These are phyloP conservation scores for Rhodomyrtus tomentosa DNA, from an alignment of 345 rosid species.

Conservation along the genomic window DNA sequence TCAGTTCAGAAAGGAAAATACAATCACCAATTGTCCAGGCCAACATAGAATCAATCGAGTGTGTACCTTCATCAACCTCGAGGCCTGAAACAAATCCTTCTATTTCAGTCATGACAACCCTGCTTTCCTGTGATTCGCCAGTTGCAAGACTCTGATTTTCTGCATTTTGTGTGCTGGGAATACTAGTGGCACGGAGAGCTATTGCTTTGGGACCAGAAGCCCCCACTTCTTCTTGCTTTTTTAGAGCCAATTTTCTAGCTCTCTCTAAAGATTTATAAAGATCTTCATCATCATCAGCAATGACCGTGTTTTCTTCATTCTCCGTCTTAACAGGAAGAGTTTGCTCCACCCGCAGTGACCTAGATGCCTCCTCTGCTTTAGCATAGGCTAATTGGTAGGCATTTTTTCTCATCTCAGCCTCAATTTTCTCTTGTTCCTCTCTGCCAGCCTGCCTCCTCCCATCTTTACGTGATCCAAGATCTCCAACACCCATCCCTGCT, in stretches of 20 bases:
- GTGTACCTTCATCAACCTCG: constrained; percentile 64
- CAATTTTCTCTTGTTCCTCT: constrained; percentile 68
- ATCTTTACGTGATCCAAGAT: constrained; percentile 90
- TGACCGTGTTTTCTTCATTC: constrained; percentile 42
- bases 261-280: constrained; percentile 69
- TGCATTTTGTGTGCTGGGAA: constrained; percentile 21
- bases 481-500: constrained; percentile 71
- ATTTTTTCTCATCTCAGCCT: constrained; percentile 62
- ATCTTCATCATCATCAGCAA: constrained; percentile 78
- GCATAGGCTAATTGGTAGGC: constrained; percentile 69
- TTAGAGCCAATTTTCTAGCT: constrained; percentile 72
- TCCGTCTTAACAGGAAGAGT: constrained; percentile 30
- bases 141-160: constrained; percentile 30
- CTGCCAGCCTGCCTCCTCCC: constrained; percentile 69
- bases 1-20: neutral
- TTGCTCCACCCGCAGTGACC: constrained; percentile 53
- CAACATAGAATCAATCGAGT: neutral
- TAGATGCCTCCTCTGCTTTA: constrained; percentile 92
- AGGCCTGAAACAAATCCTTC: constrained; percentile 93
- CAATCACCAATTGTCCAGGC: neutral
- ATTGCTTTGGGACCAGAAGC: constrained; percentile 63
- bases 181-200: constrained; percentile 51
- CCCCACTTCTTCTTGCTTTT: constrained; percentile 42
- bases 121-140: constrained; percentile 68
- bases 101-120: constrained; percentile 84